Evolutionary conservation across 1,284 basidiomycete genomes (phyloP).

Genomic region (Fomitopsis betulina): DNA sequence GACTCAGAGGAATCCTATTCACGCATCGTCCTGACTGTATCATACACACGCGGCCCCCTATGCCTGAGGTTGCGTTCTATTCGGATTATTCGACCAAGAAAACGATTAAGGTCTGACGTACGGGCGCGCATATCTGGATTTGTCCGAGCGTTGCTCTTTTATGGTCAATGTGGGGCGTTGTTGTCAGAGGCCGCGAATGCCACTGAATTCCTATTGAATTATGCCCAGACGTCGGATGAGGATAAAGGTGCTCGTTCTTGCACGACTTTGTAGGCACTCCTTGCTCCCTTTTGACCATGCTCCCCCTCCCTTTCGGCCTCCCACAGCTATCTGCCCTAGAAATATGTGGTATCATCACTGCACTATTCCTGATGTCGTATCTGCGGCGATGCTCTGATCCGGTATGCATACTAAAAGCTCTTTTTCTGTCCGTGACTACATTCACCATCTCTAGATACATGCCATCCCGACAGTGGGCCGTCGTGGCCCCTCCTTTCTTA

Average conservation of each 20-base stretch:
- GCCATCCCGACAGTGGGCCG: slow-evolving; percentile 27
- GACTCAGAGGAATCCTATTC: too few species aligned
- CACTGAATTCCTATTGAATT: too few species aligned
- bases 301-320: neutral
- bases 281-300: neutral
- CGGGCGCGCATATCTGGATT: too few species aligned
- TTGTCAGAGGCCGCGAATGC: too few species aligned
- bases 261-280: neutral
- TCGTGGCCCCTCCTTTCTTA: slow-evolving; percentile 25
- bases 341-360: neutral
- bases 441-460: slow-evolving; percentile 7
- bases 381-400: neutral
- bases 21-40: too few species aligned
- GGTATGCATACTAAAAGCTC: neutral
- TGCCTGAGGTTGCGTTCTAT: too few species aligned
- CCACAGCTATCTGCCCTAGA: neutral
- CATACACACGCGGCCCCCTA: too few species aligned
- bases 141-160: too few species aligned
- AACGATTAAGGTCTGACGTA: too few species aligned
- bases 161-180: too few species aligned
- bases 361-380: neutral
- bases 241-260: neutral
- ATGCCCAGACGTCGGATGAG: too few species aligned
- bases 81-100: too few species aligned
- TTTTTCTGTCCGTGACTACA: neutral